Conservation (phyloP, 495 filamentous ascomycete species). For the Aspergillus incahuasiensis region DNA sequence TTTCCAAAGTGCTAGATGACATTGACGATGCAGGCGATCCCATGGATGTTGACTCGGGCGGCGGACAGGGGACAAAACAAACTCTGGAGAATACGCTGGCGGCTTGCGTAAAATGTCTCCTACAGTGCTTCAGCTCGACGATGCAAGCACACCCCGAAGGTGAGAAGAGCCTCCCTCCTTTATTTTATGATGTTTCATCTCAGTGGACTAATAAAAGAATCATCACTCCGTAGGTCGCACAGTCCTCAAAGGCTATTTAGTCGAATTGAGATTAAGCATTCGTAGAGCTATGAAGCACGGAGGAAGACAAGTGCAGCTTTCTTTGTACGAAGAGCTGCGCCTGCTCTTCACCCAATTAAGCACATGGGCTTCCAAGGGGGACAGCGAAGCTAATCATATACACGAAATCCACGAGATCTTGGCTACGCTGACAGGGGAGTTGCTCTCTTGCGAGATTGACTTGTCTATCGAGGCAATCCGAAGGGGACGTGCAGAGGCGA, state of each 20-base stretch:
- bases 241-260: constrained; percentile 32
- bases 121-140: constrained; percentile 42
- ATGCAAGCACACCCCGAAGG: constrained; percentile 25
- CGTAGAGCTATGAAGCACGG: constrained; percentile 33
- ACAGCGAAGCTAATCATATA: constrained; percentile 19
- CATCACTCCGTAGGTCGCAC: constrained; percentile 1
- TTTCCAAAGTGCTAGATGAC: constrained; percentile 54
- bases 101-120: constrained; percentile 41
- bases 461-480: constrained; percentile 38
- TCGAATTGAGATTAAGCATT: constrained; percentile 27
- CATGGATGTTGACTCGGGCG: constrained; percentile 64
- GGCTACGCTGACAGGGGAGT: constrained; percentile 24
- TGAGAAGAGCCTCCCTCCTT: constrained; percentile 18
- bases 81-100: constrained; percentile 40
- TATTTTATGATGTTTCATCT: constrained; percentile 1
- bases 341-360: constrained; percentile 34
- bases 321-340: constrained; percentile 41
- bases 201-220: constrained; percentile 23
- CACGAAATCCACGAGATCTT: constrained; percentile 24
- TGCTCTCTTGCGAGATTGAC: constrained; percentile 34
- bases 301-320: constrained; percentile 37
- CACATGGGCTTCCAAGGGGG: constrained; percentile 18
- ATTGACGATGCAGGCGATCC: constrained; percentile 51
- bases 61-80: constrained; percentile 30
- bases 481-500: constrained; percentile 37